phyloP scores from a whole-genome alignment of 164 flowering plant genomes.

The Magnolia officinalis region DNA sequence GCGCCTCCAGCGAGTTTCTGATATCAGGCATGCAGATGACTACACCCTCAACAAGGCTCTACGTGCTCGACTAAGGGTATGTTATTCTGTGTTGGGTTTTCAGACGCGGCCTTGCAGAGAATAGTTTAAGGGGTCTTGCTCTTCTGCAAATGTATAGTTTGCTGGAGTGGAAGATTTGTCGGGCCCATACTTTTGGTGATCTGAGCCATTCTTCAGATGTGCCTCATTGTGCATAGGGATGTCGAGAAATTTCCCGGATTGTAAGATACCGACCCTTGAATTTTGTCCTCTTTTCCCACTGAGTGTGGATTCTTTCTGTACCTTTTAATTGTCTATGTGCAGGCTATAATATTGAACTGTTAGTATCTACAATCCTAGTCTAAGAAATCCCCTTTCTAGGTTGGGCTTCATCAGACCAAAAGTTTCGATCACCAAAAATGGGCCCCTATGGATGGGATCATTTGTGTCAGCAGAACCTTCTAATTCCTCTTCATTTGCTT shows the following conservation, averaged over 20 bases:
- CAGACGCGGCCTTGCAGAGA: background rate
- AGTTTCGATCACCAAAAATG: too few relatives aligned
- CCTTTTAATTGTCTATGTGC: too few relatives aligned
- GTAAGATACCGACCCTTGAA: background rate
- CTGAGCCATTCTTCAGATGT: background rate
- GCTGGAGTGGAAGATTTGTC: background rate
- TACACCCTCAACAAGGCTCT: slow-evolving; percentile 79
- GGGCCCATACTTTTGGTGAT: background rate
- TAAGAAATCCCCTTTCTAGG: too few relatives aligned
- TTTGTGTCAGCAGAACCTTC: too few relatives aligned
- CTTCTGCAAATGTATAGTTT: background rate
- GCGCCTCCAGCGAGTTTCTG: slow-evolving; percentile 84
- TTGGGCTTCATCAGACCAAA: too few relatives aligned
- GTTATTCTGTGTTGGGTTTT: slow-evolving; percentile 1
- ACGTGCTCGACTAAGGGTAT: slow-evolving; percentile 69
- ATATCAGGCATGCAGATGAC: slow-evolving; percentile 79
- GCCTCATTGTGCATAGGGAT: background rate
- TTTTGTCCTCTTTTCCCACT: background rate
- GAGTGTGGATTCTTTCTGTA: too few relatives aligned
- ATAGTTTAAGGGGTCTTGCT: background rate
- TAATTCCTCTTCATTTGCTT: too few relatives aligned
- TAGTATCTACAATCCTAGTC: too few relatives aligned
- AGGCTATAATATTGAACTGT: too few relatives aligned
- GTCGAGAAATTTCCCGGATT: background rate
- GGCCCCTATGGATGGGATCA: too few relatives aligned